Evolutionary conservation across 805 yeast species (phyloP), one percentile per base, ranked within the genome.

Genomic region (Schwanniomyces vanrijiae): DNA sequence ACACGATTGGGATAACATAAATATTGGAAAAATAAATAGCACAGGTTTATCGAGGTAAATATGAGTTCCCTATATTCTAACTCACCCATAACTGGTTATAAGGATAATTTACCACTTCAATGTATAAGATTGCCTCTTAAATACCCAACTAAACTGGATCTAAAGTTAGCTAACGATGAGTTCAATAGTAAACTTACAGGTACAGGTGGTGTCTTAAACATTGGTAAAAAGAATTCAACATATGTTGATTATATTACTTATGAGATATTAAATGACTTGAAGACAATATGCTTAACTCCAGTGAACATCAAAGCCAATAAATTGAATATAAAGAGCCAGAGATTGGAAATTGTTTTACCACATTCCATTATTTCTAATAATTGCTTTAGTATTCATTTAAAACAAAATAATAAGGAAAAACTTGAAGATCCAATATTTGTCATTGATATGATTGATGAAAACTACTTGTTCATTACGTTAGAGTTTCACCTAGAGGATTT

Each of bases 381-480:
- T 18, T 57, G 65, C 39, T 46, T 52, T 21, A 49, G 58, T 21
- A 47, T 60, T 8, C 35, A 42, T 7, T 39, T 50, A n/a, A 34
- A 33, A 13, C 10, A 26, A 7, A 33, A 18, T 14, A 44, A 26
- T 5, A 39, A 31, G 4, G 35, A 39, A 5, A 49, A 47, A 14
- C 43, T 19, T 10, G 44, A 49, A 11, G 45, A 55, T 43, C 38
- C 60, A 45, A 26, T 48, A 33, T 50, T 83, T 0, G 55, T 81
- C n/a, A 50, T 83, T 16, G 89, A 85, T 60, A 54, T 81, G 7
- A 65, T 87, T 13, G 80, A 83, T 24, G 72, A 68, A 19, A 64
- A 69, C 18, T 84, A 79, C 46, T 62, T 80, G 14, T 61, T 86
- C 20, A 70, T 83, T 35, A 80, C 88, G 0, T 51, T 83, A 26